Base-by-base conservation (phyloP, 805 yeast genomes). In the Cyberlindnera sargentensis region DNA sequence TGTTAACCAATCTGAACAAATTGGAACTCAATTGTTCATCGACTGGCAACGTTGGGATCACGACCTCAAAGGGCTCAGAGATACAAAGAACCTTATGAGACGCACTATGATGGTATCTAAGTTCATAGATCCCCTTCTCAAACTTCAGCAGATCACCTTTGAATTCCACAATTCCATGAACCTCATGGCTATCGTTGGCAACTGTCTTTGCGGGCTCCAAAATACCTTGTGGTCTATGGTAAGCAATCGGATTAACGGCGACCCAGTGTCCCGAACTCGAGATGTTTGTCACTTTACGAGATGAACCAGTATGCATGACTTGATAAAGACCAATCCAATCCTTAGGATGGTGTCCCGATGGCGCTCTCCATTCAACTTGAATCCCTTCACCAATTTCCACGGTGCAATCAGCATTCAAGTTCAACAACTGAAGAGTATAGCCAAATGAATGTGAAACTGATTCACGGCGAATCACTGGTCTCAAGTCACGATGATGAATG, bases 241-340 rank as follows among this genome's bases (percentile, higher is more conserved):
- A 72, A 4, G 64, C 65, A 3, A 42, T 48, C 2, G 56, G 56
- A 15, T 68, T 64, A 9, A 72, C 60, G 43, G 77, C 78, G 31
- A 67, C 53, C 91, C 91, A 84, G 48, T 82, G 78, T 8, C 84
- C 84, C 33, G 71, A 61, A 8, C 89, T 80, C 9, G 84, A 68
- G n/a, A 78, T 64, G 32, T 71, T 62, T 0, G 93, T 84, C 27
- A 67, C 70, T 35, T 70, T 70, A 42, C 78, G 69, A 23, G 81
- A 74, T 31, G 67, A 66, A 4, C 79, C 73, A 15, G 85, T 78
- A 47, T 75, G 83, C 26, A 75, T 64, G 8, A 82, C 72, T 42
- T 76, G 75, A 62, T 85, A 85, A 29, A 85, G 61, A 1, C 93
- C 95, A 50, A 85, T 72, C 95, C 95, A 85, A 57, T 84, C 90